Evolutionary conservation across 2,329 filamentous ascomycete species (phyloP), one percentile per base, ranked within the genome.

Genomic region (Monosporascus sp.): DNA sequence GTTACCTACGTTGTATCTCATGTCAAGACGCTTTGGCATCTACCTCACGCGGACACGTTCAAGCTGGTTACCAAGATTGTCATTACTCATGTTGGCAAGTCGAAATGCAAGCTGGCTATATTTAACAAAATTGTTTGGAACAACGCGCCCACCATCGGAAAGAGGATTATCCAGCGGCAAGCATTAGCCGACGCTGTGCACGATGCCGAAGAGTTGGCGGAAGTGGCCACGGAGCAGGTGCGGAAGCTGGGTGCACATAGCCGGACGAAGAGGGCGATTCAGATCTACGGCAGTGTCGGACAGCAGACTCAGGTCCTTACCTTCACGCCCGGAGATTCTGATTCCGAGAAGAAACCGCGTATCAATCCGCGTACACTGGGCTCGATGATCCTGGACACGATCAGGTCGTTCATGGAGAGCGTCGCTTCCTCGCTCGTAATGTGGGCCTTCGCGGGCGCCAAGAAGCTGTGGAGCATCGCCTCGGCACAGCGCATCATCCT

Each of bases 61-160:
- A 86, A 87, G 62, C 76, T 97, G 22, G 83, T 95, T 53, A 93
- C 85, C 60, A 97, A 96, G 71, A 85, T 96, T 57, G 90, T 97
- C 58, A 94, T 99, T 57, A 97, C 94, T 2, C 90, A 97, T 65
- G 81, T 93, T 55, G 86, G 90, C 50, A 97, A 97, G 72, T 91
- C 89, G 14, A 91, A 88, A 69, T 96, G 90, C 70, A 97, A 94
- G 73, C 81, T 99, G 52, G 88, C 91, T 25, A 83, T 97, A 44
- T 96, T 90, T 71, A 89, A 86, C 50, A 88, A 87, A 63, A 83
- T 96, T n/a, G 88, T 90, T 61, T 97, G 94, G 94, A 79, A 83
- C 25, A 87, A 84, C 59, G 76, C 81, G 51, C 86, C 85, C 11
- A 76, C 79, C 0, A 72, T 86, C 43, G 80, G 79, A 17, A 83